phyloP scores from a whole-genome alignment of 208 protist genomes.

The Entamoeba invadens region DNA sequence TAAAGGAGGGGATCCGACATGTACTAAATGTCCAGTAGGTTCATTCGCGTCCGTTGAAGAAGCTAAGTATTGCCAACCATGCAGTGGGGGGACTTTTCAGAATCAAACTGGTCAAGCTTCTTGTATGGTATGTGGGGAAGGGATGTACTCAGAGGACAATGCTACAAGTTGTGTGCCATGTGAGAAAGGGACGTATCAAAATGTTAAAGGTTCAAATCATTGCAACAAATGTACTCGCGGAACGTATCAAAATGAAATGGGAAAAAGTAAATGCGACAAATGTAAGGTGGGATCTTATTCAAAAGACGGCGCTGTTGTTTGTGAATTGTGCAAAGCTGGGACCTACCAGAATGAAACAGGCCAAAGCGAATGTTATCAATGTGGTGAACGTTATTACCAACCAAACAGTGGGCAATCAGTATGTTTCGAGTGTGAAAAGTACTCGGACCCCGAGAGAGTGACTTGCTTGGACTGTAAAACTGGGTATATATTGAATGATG shows the following conservation, averaged over 20 bases:
- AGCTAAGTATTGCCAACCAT: neutral
- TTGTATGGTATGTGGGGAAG: neutral
- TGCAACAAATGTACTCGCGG: neutral
- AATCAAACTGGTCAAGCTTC: neutral
- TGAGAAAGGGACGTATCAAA: neutral
- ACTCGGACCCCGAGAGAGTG: neutral
- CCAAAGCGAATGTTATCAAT: neutral
- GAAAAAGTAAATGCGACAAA: neutral
- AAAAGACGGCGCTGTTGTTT: neutral
- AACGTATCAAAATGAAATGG: neutral
- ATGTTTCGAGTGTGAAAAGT: neutral
- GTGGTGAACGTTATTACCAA: neutral
- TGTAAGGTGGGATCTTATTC: neutral
- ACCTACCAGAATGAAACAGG: neutral
- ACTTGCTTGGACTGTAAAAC: neutral
- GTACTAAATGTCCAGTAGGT: constrained; percentile 6
- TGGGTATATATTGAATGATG: neutral
- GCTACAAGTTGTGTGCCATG: neutral
- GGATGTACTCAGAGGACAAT: neutral
- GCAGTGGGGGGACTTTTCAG: neutral
- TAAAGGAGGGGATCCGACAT: neutral
- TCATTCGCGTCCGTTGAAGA: neutral
- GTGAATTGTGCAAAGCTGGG: neutral
- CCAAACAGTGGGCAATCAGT: neutral
- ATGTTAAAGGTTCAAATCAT: neutral